Evolutionary conservation across 176 grass and related monocot species (phyloP), one percentile per base, ranked within the genome.

Genomic region (Juncus inflexus): DNA sequence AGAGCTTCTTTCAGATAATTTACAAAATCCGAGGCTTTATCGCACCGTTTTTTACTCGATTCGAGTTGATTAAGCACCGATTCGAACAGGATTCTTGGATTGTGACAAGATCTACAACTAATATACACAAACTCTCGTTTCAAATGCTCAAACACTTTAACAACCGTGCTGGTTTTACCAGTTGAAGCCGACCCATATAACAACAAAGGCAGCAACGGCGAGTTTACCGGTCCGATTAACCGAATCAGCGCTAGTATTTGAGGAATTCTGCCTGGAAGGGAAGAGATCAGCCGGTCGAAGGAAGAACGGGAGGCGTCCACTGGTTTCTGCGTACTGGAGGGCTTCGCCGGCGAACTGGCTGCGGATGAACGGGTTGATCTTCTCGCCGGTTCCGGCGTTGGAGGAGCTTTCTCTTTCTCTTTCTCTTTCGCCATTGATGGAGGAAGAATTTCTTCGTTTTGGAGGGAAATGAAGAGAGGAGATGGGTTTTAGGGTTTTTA

Each of bases 21-120:
- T 52, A 99, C 58, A 57, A 99, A 89, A 76, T 92, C 80, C 3
- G 88, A 79, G 3, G 83, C 74, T 85, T 77, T 92, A 19, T 99
- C 85, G 7, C 72, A 76, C 52, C 75, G 12, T 59, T 77, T 79
- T 53, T 80, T 56, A 49, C 77, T 84, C 3, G 60, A 86, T 9
- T 52, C 68, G 69, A 82, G 10, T 52, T 70, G 60, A 47, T 75
- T 63, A 55, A 96, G 6, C 14, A 84, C 70, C 4, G 57, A 50
- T 66, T 78, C 76, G 11, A 79, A 84, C 67, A 81, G 52, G 70
- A 57, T 42, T 59, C 80, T 83, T 10, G 60, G 45, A 51, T 15
- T 56, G 70, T 84, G 69, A 58, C 84, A 87, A 15, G 88, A 82
- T 54, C 84, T 73, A 70, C 90, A 83, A 58, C 85, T 86, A 12